Base-by-base conservation (phyloP, 2,329 filamentous ascomycete species). In the Pestalotiopsis sp. region DNA sequence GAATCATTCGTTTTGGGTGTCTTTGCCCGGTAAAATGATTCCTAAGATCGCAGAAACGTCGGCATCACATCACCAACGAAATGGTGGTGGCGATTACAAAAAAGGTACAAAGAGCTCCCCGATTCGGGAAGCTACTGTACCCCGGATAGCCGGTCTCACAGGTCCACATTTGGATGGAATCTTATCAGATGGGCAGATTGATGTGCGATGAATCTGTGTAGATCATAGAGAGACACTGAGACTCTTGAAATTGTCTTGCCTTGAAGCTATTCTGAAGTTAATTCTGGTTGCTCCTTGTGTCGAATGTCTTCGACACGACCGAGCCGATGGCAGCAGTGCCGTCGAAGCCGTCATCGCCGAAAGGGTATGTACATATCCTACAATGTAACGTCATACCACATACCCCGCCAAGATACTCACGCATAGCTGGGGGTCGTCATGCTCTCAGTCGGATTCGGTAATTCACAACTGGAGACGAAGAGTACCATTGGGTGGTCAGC, bases 41-140 rank as follows among this genome's bases (percentile, higher is more conserved):
- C 45, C 45, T 52, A 36, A 39, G 59, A 13, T 61, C 11, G 27
- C 59, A 20, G 14, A 20, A 39, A 61, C 31, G 59, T 61, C 59
- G 23, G 59, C 59, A 61, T 61, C 59, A 61, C 59, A 61, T 61
- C 59, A 61, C 36, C 31, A 20, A 39, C 25, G 17, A n/a, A 20
- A 38, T 27, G 3, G 27, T 36, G 27, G 59, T 61, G 59, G 59
- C 59, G 59, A 61, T 38, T 17, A 7, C 6, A 9, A 39, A 39
- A 38, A 12, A n/a, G 59, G n/a, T 20, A 61, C 59, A 61, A 36
- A 7, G 57, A 59, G 23, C 57, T 36, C 57, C 57, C 56, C 17
- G n/a, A 17, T n/a, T 36, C 57, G 57, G 57, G 25, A 59, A 59
- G 57, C 57, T 27, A 59, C 57, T 59, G 57, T 31, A 59, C 57